Evolutionary conservation across 2,329 filamentous ascomycete genomes (phyloP).

Genomic region (Exophiala calicioides): DNA sequence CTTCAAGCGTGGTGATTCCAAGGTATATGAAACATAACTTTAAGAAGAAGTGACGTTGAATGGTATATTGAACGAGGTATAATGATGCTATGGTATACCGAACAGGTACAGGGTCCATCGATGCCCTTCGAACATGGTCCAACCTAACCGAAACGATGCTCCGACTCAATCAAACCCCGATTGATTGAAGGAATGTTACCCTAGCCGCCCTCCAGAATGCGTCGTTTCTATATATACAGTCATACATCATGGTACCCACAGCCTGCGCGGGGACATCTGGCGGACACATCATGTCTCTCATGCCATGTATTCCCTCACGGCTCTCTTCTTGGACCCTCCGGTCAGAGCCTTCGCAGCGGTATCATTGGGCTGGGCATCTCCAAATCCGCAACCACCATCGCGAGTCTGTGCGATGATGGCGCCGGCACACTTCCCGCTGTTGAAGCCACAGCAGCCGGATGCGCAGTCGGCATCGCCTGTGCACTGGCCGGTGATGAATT

Average conservation of each 20-base stretch:
- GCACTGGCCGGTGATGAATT: constrained; percentile 45
- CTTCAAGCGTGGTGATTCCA: too few species aligned
- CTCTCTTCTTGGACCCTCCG: constrained; percentile 15
- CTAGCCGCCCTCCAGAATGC: neutral
- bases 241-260: neutral
- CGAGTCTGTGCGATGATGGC: constrained; percentile 26
- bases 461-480: constrained; percentile 42
- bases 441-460: constrained; percentile 41
- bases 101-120: too few species aligned
- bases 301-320: constrained; percentile 19
- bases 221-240: neutral
- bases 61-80: too few species aligned
- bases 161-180: too few species aligned
- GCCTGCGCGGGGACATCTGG: neutral
- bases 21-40: neutral
- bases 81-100: too few species aligned
- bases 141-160: too few species aligned
- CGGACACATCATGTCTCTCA: neutral
- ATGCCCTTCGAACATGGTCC: too few species aligned
- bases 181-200: too few species aligned
- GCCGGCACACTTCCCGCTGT: constrained; percentile 38
- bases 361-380: constrained; percentile 29
- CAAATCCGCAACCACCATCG: constrained; percentile 35
- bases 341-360: constrained; percentile 27
- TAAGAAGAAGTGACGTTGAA: neutral